These are phyloP conservation scores for Spiromastix sp. DNA, from an alignment of 2,329 filamentous ascomycete species.

Conservation along the genomic window DNA sequence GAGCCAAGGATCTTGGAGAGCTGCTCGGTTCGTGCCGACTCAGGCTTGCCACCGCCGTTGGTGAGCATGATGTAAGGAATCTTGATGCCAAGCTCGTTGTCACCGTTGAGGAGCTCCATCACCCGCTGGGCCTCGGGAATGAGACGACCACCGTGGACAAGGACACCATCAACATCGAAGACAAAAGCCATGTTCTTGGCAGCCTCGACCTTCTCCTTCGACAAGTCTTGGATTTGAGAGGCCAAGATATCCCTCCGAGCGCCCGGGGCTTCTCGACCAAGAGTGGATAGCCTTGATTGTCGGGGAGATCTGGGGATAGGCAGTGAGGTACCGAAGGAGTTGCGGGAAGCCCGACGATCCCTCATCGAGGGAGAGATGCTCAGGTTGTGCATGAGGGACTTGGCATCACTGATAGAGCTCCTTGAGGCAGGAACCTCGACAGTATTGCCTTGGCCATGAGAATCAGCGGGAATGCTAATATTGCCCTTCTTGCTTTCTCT, in stretches of 20 bases:
- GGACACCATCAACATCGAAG: constrained; percentile 59
- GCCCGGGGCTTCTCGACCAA: constrained; percentile 49
- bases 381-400: constrained; percentile 63
- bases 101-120: constrained; percentile 61
- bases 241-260: constrained; percentile 55
- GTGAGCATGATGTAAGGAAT: constrained; percentile 67
- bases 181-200: constrained; percentile 76
- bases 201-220: constrained; percentile 52
- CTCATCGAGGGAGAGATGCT: constrained; percentile 57
- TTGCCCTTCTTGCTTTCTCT: background rate
- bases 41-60: constrained; percentile 64
- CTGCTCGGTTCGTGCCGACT: constrained; percentile 54
- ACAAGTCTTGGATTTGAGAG: constrained; percentile 59
- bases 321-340: constrained; percentile 64
- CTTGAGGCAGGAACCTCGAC: constrained; percentile 62
- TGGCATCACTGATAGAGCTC: constrained; percentile 57
- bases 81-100: constrained; percentile 69
- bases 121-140: constrained; percentile 58
- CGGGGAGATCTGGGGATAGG: constrained; percentile 63
- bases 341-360: constrained; percentile 58
- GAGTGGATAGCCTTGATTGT: constrained; percentile 56
- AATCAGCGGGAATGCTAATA: constrained; percentile 35
- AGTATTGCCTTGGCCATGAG: constrained; percentile 35
- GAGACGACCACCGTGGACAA: constrained; percentile 61
- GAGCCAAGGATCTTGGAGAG: constrained; percentile 55